Conservation (phyloP, 371 early-diverging fungal genomes). For the Syncephalastrum monosporum region DNA sequence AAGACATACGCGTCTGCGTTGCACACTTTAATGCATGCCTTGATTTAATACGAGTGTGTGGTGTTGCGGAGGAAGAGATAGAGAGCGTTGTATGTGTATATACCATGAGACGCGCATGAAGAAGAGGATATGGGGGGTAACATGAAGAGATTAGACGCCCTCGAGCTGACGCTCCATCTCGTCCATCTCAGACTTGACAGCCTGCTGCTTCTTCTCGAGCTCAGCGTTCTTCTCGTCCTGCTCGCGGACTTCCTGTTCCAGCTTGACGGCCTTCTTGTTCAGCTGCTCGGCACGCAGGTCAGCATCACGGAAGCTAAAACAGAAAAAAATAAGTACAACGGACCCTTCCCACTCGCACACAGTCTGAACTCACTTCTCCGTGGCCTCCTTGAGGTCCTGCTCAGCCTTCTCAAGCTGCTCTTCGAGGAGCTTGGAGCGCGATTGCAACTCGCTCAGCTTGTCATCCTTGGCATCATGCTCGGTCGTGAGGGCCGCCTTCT, state of each 20-base stretch:
- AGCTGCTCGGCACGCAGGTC: constrained; percentile 68
- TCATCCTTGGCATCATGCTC: constrained; percentile 69
- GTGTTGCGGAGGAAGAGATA: neutral
- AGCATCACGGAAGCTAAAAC: constrained; percentile 64
- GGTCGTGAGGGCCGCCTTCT: constrained; percentile 52
- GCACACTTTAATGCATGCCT: too few relatives aligned
- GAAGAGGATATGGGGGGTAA: too few relatives aligned
- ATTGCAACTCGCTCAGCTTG: constrained; percentile 59
- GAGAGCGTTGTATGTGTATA: neutral
- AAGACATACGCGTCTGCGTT: neutral
- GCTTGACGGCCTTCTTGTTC: constrained; percentile 35
- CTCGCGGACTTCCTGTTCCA: constrained; percentile 19
- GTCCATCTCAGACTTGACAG: constrained; percentile 40
- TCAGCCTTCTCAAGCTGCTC: constrained; percentile 68
- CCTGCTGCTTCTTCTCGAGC: constrained; percentile 28
- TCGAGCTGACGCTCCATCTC: constrained; percentile 43
- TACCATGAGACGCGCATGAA: too few relatives aligned
- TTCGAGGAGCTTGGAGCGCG: constrained; percentile 63
- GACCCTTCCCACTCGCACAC: too few relatives aligned
- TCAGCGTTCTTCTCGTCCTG: constrained; percentile 37
- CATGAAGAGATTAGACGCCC: constrained; percentile 25
- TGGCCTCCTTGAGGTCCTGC: constrained; percentile 59
- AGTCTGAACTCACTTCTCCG: constrained; percentile 65
- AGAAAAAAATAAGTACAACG: constrained; percentile 2
- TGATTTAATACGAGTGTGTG: too few relatives aligned